Evolutionary conservation across 208 protist species (phyloP).

Genomic region (Acanthamoeba royreba): DNA sequence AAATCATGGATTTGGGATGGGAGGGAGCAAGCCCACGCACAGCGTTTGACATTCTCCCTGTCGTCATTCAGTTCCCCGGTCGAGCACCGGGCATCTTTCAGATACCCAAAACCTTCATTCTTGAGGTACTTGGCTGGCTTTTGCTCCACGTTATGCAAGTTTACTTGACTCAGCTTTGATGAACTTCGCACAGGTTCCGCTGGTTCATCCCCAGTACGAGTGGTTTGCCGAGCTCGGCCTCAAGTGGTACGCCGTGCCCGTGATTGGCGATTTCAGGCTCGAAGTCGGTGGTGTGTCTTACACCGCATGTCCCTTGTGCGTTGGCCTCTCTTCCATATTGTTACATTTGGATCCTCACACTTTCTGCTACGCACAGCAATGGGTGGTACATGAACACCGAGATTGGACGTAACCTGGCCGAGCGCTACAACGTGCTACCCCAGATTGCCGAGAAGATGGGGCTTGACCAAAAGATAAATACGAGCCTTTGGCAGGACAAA

Average conservation of each 20-base stretch:
- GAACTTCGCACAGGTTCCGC: background rate
- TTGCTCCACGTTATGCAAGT: too few species aligned
- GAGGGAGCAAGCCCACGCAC: background rate
- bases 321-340: background rate
- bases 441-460: constrained; percentile 13
- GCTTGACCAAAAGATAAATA: background rate
- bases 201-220: background rate
- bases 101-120: background rate
- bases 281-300: background rate
- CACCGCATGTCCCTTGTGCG: background rate
- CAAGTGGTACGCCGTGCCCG: background rate
- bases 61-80: background rate
- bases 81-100: background rate
- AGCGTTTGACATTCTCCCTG: background rate
- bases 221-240: background rate
- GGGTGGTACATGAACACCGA: constrained; percentile 33
- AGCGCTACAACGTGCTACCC: constrained; percentile 18
- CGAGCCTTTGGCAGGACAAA: constrained; percentile 1
- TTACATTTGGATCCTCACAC: too few species aligned
- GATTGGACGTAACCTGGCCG: background rate
- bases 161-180: too few species aligned
- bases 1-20: constrained; percentile 16
- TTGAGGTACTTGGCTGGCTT: too few species aligned
- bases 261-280: background rate
- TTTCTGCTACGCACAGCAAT: too few species aligned